Base-by-base conservation (phyloP, 1,284 basidiomycete species). In the Leccinum subrobustum region DNA sequence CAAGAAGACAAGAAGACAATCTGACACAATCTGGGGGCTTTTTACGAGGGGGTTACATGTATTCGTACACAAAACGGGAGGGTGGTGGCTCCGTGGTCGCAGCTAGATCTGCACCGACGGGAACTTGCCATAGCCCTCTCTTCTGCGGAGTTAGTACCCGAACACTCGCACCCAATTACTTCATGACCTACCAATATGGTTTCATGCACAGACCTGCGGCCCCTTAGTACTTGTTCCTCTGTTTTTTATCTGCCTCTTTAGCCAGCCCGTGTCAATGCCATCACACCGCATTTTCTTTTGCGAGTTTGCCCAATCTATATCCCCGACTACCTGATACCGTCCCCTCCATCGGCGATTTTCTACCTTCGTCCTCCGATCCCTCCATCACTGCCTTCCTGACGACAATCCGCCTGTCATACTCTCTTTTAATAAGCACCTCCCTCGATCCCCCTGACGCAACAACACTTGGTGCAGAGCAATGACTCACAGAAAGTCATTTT, bases 71-170 rank as follows among this genome's bases (percentile, higher is more conserved):
- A 52, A 56, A 55, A 59, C 62, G 60, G 66, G 57, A 47, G 52
- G 39, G 60, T 56, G 9, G 59, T 62, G 47, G 56, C 47, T 52
- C 70, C 69, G 62, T 61, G 33, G 61, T 70, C 73, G 73, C 72
- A 65, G 23, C 58, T 73, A 50, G 27, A 62, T 63, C 61, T 66
- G 27, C 61, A 67, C 70, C 73, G 70, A 73, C 66, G 52, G 61
- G 57, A 63, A 60, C 54, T 57, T 54, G 48, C 57, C 69, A 69
- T 71, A 55, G 66, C 64, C 67, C 61, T 59, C 55, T 47, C 51
- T 39, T 60, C 47, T 71, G 70, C 73, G 73, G 70, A 64, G 71
- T 70, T 74, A 73, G 63, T 73, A 63, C 59, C 71, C 71, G 70
- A 69, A 57, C 39, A 68, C 60, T 64, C 63, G 69, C 52, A 65